phyloP scores from a whole-genome alignment of 805 yeast genomes.

The Metschnikowia anglica region DNA sequence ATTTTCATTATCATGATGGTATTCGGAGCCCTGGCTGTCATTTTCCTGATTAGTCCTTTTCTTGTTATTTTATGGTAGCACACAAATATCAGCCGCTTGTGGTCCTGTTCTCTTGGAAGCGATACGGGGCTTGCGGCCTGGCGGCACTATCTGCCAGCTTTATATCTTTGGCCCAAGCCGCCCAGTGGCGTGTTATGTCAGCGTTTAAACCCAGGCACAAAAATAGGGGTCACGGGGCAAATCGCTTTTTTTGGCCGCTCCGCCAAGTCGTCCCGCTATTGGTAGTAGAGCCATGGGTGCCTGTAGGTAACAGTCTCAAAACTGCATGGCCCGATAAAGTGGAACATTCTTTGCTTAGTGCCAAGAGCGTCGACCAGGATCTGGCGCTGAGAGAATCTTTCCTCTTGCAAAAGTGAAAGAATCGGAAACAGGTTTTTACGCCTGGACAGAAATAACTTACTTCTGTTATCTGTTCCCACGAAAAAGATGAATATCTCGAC shows the following conservation, averaged over 20 bases:
- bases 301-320: conserved; percentile 1
- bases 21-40: conserved; percentile 7
- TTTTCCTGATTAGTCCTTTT: neutral
- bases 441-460: too few species aligned
- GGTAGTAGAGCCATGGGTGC: neutral
- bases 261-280: neutral
- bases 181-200: too few species aligned
- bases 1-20: neutral
- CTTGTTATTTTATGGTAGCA: conserved; percentile 2
- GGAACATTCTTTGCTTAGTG: conserved; percentile 9
- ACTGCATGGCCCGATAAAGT: neutral
- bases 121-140: too few species aligned
- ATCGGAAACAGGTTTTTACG: too few species aligned
- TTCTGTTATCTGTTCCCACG: too few species aligned
- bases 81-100: conserved; percentile 10
- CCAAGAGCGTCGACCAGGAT: neutral
- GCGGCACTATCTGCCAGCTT: too few species aligned
- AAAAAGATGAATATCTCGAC: too few species aligned
- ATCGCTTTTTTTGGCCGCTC: conserved; percentile 3
- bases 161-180: too few species aligned
- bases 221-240: neutral
- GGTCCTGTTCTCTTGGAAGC: neutral
- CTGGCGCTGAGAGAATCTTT: too few species aligned
- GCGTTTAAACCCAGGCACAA: neutral
- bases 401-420: too few species aligned